Percentiles rank a stretch among this genome's conserved stretches.
Conservation (phyloP, 441 rosid species). For the Erysimum pusillum region DNA sequence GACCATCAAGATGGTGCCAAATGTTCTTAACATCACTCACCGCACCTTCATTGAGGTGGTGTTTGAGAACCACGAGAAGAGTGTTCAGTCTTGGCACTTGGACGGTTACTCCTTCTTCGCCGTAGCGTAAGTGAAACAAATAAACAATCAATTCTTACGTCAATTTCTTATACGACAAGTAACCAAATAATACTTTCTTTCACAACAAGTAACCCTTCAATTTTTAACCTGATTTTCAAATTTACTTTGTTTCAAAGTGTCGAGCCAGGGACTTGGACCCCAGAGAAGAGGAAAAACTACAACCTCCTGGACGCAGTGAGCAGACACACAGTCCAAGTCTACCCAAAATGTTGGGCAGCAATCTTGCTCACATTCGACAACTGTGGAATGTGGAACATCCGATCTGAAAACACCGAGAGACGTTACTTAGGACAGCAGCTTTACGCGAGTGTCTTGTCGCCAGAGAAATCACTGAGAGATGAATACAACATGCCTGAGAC, state of each 20-base stretch:
- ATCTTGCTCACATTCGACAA: constrained; percentile 75
- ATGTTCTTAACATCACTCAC: constrained; percentile 65
- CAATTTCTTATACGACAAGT: neutral
- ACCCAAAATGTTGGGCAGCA: constrained; percentile 86
- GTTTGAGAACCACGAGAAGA: constrained; percentile 76
- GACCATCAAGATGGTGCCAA: constrained; percentile 48
- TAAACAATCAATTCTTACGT: neutral
- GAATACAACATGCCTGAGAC: constrained; percentile 77
- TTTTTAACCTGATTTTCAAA: constrained; percentile 11
- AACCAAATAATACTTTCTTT: constrained; percentile 15
- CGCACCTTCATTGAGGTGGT: constrained; percentile 70
- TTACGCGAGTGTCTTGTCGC: constrained; percentile 67
- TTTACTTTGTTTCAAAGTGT: constrained; percentile 46
- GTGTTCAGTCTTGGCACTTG: constrained; percentile 69
- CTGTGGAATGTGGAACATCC: constrained; percentile 87
- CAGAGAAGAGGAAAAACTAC: constrained; percentile 74
- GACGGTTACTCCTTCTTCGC: constrained; percentile 76
- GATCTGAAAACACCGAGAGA: constrained; percentile 69
- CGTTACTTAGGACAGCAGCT: constrained; percentile 76
- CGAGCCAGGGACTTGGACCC: constrained; percentile 76
- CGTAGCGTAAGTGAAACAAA: constrained; percentile 61
- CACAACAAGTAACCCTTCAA: neutral
- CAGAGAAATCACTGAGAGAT: constrained; percentile 66
- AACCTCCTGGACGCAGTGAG: constrained; percentile 81
- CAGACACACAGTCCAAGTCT: constrained; percentile 79